Conservation (phyloP, 768 basidiomycete species). For the Termitomyces sp. region DNA sequence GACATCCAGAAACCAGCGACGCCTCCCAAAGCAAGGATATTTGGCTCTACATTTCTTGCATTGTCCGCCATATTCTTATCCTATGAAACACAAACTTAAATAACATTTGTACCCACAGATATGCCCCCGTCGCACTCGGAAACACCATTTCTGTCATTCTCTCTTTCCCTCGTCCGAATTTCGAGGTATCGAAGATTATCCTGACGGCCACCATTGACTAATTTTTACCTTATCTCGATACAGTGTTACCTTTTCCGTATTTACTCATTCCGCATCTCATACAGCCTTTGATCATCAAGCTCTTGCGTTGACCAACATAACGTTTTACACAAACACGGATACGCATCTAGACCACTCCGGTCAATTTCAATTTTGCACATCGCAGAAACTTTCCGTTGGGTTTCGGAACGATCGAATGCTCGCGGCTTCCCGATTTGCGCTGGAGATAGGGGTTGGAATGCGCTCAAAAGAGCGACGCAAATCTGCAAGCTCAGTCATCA, state of each 20-base stretch:
- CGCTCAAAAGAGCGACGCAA: slow-evolving; percentile 24
- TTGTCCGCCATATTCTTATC: slow-evolving; percentile 12
- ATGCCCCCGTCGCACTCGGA: slow-evolving; percentile 16
- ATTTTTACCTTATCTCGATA: slow-evolving; percentile 27
- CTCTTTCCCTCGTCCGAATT: slow-evolving; percentile 26
- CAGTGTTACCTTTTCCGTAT: slow-evolving; percentile 28
- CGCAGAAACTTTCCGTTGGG: slow-evolving; percentile 35
- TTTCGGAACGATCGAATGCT: slow-evolving; percentile 20
- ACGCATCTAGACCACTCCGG: slow-evolving; percentile 22
- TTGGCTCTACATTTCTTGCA: slow-evolving; percentile 15
- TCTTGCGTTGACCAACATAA: slow-evolving; percentile 18
- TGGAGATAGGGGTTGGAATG: slow-evolving; percentile 25
- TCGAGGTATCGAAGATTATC: slow-evolving; percentile 14
- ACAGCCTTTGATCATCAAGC: slow-evolving; percentile 21
- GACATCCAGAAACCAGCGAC: slow-evolving; percentile 5
- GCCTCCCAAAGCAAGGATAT: slow-evolving; percentile 7
- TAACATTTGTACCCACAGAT: slow-evolving; percentile 2
- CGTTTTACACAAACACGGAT: slow-evolving; percentile 24
- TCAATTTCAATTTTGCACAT: slow-evolving; percentile 37
- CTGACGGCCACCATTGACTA: slow-evolving; percentile 27
- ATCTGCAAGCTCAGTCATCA: slow-evolving; percentile 15
- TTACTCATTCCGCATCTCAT: slow-evolving; percentile 29
- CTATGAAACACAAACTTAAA: slow-evolving; percentile 2
- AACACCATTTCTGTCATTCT: slow-evolving; percentile 27
- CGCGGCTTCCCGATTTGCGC: slow-evolving; percentile 35